These are phyloP conservation scores for Ustanciosporium gigantosporum DNA, from an alignment of 1,284 basidiomycete genomes.

Conservation along the genomic window DNA sequence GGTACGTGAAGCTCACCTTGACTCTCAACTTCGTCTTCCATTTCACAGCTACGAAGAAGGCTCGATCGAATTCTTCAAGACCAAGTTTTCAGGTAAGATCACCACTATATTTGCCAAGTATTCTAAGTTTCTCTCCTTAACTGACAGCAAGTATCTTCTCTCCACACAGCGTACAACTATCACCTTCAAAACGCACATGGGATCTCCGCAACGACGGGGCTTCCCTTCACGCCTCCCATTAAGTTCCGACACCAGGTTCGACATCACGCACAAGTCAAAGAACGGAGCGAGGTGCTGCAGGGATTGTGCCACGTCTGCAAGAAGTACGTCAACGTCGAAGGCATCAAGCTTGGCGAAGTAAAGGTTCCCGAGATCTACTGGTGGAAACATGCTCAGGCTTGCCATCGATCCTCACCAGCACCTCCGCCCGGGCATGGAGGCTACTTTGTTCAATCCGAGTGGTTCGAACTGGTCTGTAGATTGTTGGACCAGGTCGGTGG, in stretches of 20 bases:
- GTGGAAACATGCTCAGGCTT: constrained; percentile 41
- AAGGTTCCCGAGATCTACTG: constrained; percentile 44
- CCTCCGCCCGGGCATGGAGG: constrained; percentile 9
- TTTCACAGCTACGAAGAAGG: constrained; percentile 32
- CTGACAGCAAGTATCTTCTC: not conserved
- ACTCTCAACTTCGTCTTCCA: not conserved
- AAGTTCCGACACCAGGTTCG: constrained; percentile 9
- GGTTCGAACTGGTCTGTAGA: constrained; percentile 6
- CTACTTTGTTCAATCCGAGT: constrained; percentile 17
- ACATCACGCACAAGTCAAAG: constrained; percentile 7
- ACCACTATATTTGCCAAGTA: too few relatives aligned
- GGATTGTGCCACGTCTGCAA: constrained; percentile 30
- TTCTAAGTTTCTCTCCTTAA: not conserved
- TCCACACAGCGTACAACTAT: constrained; percentile 43
- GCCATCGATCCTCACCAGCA: constrained; percentile 5
- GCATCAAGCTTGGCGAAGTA: constrained; percentile 18
- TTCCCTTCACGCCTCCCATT: constrained; percentile 38
- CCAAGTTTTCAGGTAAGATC: constrained; percentile 37
- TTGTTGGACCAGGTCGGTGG: constrained; percentile 14
- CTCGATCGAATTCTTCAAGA: constrained; percentile 25
- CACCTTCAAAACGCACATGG: constrained; percentile 46
- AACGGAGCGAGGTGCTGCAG: constrained; percentile 15
- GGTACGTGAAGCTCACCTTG: not conserved
- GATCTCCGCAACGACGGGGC: constrained; percentile 21
- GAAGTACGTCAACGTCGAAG: constrained; percentile 31